phyloP scores from a whole-genome alignment of 2,329 filamentous ascomycete species.

The Monilinia vaccinii-corymbosi region DNA sequence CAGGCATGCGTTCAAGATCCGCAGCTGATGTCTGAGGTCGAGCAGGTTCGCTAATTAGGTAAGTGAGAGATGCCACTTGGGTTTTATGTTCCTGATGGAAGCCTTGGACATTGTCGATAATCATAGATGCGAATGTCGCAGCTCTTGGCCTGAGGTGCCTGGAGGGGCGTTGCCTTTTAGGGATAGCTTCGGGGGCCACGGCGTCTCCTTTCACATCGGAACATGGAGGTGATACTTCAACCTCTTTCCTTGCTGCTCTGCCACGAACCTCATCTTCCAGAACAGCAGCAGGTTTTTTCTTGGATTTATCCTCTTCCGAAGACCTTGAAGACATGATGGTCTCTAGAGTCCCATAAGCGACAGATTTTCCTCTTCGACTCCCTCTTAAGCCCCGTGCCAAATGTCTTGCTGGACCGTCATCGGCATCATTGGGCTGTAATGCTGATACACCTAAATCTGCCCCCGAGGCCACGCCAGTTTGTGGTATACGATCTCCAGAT shows the following conservation, averaged over 20 bases:
- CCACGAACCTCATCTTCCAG: slow-evolving; percentile 46
- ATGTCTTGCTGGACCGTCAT: slow-evolving; percentile 40
- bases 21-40: slow-evolving; percentile 45
- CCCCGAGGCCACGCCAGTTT: slow-evolving; percentile 18
- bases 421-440: slow-evolving; percentile 46
- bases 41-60: slow-evolving; percentile 47
- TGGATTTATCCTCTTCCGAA: slow-evolving; percentile 52
- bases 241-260: slow-evolving; percentile 34
- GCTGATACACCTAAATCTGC: slow-evolving; percentile 40
- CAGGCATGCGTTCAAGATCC: slow-evolving; percentile 18
- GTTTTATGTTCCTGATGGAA: slow-evolving; percentile 28
- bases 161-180: slow-evolving; percentile 13
- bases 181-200: slow-evolving; percentile 13
- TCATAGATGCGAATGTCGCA: slow-evolving; percentile 37
- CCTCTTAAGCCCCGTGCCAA: slow-evolving; percentile 19
- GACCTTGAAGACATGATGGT: slow-evolving; percentile 60
- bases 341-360: slow-evolving; percentile 52
- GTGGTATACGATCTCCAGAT: slow-evolving; percentile 42
- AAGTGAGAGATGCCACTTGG: slow-evolving; percentile 32
- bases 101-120: slow-evolving; percentile 33
- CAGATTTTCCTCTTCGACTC: slow-evolving; percentile 24
- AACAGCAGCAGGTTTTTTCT: slow-evolving; percentile 46
- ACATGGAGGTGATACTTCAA: slow-evolving; percentile 8
- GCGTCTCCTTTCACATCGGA: slow-evolving; percentile 9
- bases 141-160: slow-evolving; percentile 31